A percentile compares a stretch with the other conserved stretches of the same genome.
These are phyloP conservation scores for Ceratobasidium sp. DNA, from an alignment of 1,284 basidiomycete genomes.

Conservation along the genomic window DNA sequence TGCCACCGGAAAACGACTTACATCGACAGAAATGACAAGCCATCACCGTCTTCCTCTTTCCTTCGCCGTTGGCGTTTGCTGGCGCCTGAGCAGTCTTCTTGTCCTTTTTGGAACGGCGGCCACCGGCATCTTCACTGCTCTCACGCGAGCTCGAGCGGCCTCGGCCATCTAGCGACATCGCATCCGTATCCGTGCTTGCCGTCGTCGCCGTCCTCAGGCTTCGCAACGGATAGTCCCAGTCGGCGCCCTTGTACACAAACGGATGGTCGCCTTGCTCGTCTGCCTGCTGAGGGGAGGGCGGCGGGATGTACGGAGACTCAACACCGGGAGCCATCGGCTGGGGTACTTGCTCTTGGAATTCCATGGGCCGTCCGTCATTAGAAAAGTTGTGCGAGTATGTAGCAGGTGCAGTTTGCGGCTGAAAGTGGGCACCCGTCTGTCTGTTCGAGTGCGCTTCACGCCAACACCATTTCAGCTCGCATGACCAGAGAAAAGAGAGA, in stretches of 20 bases:
- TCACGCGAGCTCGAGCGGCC: slow-evolving; percentile 22
- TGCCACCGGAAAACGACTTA: slow-evolving; percentile 31
- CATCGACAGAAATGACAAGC: slow-evolving; percentile 49
- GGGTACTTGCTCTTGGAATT: neutral
- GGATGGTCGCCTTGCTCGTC: slow-evolving; percentile 18
- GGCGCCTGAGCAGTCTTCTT: neutral
- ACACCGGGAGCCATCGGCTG: neutral
- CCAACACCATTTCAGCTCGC: neutral
- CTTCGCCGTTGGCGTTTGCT: slow-evolving; percentile 8
- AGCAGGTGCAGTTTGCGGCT: slow-evolving; percentile 11
- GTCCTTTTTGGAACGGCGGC: neutral
- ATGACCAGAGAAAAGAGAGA: neutral
- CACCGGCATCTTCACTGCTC: neutral
- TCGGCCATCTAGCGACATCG: slow-evolving; percentile 15
- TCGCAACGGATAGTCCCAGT: slow-evolving; percentile 31
- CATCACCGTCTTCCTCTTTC: slow-evolving; percentile 45
- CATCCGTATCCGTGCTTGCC: slow-evolving; percentile 27
- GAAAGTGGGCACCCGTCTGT: slow-evolving; percentile 6
- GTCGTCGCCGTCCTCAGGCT: neutral
- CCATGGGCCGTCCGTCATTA: neutral
- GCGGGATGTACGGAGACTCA: slow-evolving; percentile 11
- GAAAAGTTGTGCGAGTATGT: slow-evolving; percentile 6
- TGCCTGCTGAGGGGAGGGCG: neutral
- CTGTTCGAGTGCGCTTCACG: neutral
- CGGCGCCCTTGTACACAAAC: slow-evolving; percentile 15